Evolutionary conservation across 2,329 filamentous ascomycete species (phyloP).

Genomic region (Akanthomyces uredinophilus): DNA sequence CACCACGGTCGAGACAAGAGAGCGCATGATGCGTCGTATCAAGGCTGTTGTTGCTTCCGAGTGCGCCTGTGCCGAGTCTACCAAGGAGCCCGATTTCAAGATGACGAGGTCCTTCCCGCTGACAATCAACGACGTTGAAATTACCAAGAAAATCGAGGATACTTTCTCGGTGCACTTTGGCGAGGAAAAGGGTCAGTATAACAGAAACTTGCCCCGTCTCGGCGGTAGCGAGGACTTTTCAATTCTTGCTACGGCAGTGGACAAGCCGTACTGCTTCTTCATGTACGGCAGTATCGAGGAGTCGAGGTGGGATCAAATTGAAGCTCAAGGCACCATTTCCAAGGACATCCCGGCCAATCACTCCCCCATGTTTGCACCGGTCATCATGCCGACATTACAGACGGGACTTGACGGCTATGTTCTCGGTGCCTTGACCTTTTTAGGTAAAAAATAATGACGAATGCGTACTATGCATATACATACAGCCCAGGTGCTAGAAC

Average conservation of each 20-base stretch:
- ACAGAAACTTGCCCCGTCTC: conserved; percentile 35
- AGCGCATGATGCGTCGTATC: conserved; percentile 32
- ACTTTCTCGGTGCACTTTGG: conserved; percentile 43
- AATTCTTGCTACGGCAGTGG: conserved; percentile 19
- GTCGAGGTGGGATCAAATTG: conserved; percentile 18
- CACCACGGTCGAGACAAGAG: conserved; percentile 26
- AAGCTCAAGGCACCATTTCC: conserved; percentile 15
- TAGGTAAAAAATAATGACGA: background rate
- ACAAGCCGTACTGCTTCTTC: conserved; percentile 21
- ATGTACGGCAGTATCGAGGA: conserved; percentile 18
- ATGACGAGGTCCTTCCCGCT: conserved; percentile 40
- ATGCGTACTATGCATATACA: background rate
- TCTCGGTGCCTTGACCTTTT: conserved; percentile 19
- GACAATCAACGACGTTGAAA: conserved; percentile 44
- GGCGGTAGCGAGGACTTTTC: conserved; percentile 53
- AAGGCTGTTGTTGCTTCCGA: conserved; percentile 47
- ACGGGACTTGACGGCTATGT: conserved; percentile 21
- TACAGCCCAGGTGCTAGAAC: background rate
- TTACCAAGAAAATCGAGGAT: conserved; percentile 36
- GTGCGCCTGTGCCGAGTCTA: conserved; percentile 41
- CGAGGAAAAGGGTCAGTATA: conserved; percentile 24
- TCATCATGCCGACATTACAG: conserved; percentile 21
- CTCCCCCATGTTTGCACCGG: conserved; percentile 22
- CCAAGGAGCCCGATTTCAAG: conserved; percentile 37
- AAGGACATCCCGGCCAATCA: conserved; percentile 24